Percentiles rank a stretch among this genome's conserved stretches.
phyloP scores from a whole-genome alignment of 306 rosid genomes.

The Medicago ruthenica region DNA sequence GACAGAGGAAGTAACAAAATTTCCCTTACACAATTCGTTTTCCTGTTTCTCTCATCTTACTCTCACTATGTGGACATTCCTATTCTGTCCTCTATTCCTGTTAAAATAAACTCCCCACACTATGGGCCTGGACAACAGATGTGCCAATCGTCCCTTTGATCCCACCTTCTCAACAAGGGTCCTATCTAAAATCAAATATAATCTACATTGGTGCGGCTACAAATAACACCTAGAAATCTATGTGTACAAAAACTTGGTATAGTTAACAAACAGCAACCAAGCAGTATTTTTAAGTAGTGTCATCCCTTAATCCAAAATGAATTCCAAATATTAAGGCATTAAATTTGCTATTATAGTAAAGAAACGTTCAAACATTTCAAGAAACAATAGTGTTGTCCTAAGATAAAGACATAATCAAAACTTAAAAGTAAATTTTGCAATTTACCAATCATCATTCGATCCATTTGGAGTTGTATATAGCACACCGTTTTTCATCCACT shows the following conservation, averaged over 20 bases:
- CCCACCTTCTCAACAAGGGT: no score
- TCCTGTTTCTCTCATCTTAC: no score
- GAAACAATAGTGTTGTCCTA: constrained; percentile 24
- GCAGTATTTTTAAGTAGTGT: neutral
- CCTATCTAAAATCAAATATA: neutral
- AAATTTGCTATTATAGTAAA: neutral
- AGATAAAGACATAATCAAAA: constrained; percentile 9
- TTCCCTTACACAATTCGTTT: no score
- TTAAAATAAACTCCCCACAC: no score
- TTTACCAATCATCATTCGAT: constrained; percentile 95
- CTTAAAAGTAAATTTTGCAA: constrained; percentile 24
- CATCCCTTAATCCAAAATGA: constrained; percentile 1
- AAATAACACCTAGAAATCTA: neutral
- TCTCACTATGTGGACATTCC: no score
- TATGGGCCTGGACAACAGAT: no score
- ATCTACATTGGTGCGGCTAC: neutral
- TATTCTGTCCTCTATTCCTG: no score
- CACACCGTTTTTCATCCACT: constrained; percentile 75
- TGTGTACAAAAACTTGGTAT: constrained; percentile 3
- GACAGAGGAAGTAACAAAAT: no score
- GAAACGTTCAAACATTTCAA: constrained; percentile 27
- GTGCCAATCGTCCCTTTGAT: no score
- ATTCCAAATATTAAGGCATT: neutral
- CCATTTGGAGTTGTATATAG: constrained; percentile 88
- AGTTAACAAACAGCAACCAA: neutral